phyloP scores from a whole-genome alignment of 345 rosid genomes.

The Populus simonii region DNA sequence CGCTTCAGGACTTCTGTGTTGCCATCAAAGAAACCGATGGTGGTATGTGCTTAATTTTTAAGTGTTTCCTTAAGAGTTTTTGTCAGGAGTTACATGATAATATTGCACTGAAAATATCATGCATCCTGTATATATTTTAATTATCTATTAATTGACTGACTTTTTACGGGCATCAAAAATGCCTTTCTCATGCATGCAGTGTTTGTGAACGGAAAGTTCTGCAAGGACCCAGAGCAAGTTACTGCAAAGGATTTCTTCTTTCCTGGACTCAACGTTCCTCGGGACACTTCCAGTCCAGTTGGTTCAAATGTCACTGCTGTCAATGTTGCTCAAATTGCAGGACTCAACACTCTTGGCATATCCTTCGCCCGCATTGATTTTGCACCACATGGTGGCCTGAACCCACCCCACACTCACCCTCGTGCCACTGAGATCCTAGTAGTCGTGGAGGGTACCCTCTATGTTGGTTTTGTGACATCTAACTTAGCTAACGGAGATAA shows the following conservation, averaged over 20 bases:
- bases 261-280: neutral
- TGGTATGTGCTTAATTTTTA: neutral
- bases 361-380: neutral
- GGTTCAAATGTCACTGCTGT: neutral
- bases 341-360: slow-evolving; percentile 18
- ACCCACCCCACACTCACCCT: too few relatives aligned
- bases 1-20: slow-evolving; percentile 18
- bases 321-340: neutral
- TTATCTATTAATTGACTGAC: neutral
- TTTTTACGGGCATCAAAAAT: neutral
- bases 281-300: neutral
- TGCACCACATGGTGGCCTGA: too few relatives aligned
- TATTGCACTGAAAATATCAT: neutral
- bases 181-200: neutral
- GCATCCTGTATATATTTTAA: neutral
- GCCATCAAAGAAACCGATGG: neutral
- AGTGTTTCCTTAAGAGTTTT: too few relatives aligned
- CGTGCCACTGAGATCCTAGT: too few relatives aligned
- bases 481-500: neutral
- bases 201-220: slow-evolving; percentile 6
- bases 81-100: too few relatives aligned
- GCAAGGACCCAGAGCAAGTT: slow-evolving; percentile 9
- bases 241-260: neutral
- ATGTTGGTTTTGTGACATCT: too few relatives aligned
- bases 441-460: too few relatives aligned